Conservation (phyloP, 1,139 yeast genomes). For the Maudiozyma humilis region DNA sequence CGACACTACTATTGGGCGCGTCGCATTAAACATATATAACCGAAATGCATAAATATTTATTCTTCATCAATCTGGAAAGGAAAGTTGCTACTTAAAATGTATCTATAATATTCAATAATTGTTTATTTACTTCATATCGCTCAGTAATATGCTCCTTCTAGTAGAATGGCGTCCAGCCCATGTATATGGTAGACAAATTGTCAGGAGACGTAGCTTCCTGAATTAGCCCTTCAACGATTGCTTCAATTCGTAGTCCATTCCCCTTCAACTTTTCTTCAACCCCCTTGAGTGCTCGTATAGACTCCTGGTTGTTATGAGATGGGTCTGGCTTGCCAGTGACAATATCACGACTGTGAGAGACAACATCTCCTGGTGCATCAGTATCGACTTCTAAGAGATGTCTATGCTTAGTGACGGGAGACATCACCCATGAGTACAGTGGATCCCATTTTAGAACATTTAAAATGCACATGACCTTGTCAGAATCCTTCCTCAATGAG, state of each 20-base stretch:
- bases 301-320: slow-evolving; percentile 52
- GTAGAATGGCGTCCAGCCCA: slow-evolving; percentile 65
- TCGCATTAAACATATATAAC: slow-evolving; percentile 1
- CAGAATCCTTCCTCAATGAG: slow-evolving; percentile 57
- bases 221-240: slow-evolving; percentile 72
- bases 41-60: too few relatives aligned
- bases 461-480: slow-evolving; percentile 68
- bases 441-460: slow-evolving; percentile 92
- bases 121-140: too few relatives aligned
- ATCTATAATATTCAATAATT: background rate
- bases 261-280: slow-evolving; percentile 66
- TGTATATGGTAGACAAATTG: slow-evolving; percentile 66
- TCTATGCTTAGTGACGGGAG: slow-evolving; percentile 55
- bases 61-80: too few relatives aligned
- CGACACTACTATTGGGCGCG: slow-evolving; percentile 59
- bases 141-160: too few relatives aligned
- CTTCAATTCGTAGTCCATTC: slow-evolving; percentile 68
- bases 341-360: background rate
- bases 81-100: background rate
- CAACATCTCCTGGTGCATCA: slow-evolving; percentile 7
- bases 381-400: slow-evolving; percentile 23
- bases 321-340: slow-evolving; percentile 26
- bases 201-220: slow-evolving; percentile 63
- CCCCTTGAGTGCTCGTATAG: slow-evolving; percentile 63
- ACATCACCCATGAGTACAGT: slow-evolving; percentile 78